These are phyloP conservation scores for Calycina marina DNA, from an alignment of 2,329 filamentous ascomycete genomes.

Conservation along the genomic window DNA sequence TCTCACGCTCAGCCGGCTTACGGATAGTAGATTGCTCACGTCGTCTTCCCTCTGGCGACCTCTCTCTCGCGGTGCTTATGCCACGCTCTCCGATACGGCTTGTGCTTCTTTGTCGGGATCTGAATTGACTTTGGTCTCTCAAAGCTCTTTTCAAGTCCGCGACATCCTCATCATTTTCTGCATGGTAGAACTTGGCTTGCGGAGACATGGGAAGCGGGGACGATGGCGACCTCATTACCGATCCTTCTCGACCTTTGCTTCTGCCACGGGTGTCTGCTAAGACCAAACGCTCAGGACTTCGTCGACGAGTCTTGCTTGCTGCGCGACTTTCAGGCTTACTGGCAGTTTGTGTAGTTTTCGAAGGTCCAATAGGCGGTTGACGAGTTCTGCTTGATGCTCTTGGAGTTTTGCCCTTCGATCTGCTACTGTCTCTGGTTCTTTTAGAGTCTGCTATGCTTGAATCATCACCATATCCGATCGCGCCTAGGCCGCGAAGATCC, in stretches of 20 bases:
- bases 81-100: constrained; percentile 27
- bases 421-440: constrained; percentile 12
- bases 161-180: constrained; percentile 49
- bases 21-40: constrained; percentile 21
- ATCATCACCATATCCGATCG: constrained; percentile 21
- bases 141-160: constrained; percentile 40
- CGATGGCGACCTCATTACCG: constrained; percentile 56
- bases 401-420: constrained; percentile 21
- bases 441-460: constrained; percentile 14
- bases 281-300: constrained; percentile 20
- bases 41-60: constrained; percentile 20
- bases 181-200: constrained; percentile 36
- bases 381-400: constrained; percentile 19
- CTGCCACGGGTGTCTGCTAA: constrained; percentile 40
- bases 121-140: constrained; percentile 39
- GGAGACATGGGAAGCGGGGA: constrained; percentile 65
- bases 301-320: constrained; percentile 22
- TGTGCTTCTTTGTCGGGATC: constrained; percentile 37
- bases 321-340: constrained; percentile 25
- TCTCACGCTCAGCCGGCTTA: constrained; percentile 13
- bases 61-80: constrained; percentile 17
- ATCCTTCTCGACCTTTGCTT: constrained; percentile 43
- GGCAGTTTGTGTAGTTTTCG: constrained; percentile 4
- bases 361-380: constrained; percentile 17
- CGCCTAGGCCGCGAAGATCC: constrained; percentile 51